These are phyloP conservation scores for Monotropa hypopitys DNA, from an alignment of 179 eudicot genomes.

Conservation along the genomic window DNA sequence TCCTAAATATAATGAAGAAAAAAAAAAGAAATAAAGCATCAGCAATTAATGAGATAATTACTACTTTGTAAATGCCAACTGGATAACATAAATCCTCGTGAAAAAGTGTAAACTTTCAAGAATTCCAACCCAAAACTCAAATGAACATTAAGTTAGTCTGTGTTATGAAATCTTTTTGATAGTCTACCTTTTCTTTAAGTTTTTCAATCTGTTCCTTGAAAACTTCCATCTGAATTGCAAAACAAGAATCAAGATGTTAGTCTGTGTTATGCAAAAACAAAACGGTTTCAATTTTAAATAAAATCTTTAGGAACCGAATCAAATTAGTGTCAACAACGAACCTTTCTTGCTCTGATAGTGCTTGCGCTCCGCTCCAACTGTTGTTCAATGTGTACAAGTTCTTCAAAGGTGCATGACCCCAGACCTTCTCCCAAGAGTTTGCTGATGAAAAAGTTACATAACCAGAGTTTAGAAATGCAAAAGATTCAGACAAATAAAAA, in stretches of 20 bases:
- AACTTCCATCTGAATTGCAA: slow-evolving; percentile 49
- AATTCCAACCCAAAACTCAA: not conserved
- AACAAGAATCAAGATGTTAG: not conserved
- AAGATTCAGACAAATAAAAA: not conserved
- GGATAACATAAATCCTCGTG: no score
- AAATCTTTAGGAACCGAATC: not conserved
- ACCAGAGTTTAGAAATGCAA: not conserved
- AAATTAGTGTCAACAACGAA: not conserved
- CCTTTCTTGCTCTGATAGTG: slow-evolving; percentile 68
- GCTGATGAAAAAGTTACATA: slow-evolving; percentile 18
- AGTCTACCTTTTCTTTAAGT: slow-evolving; percentile 59
- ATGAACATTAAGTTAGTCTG: not conserved
- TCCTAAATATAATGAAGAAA: slow-evolving; percentile 34
- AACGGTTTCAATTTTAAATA: not conserved
- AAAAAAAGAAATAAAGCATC: not conserved
- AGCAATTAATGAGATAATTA: not conserved
- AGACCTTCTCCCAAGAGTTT: slow-evolving; percentile 70
- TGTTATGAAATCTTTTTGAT: not conserved
- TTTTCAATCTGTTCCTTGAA: slow-evolving; percentile 47
- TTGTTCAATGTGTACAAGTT: slow-evolving; percentile 55
- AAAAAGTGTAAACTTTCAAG: not conserved
- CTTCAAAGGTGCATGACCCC: slow-evolving; percentile 51
- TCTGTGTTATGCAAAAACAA: not conserved
- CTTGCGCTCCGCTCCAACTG: slow-evolving; percentile 58
- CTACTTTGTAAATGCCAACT: not conserved